Evolutionary conservation across 441 rosid species (phyloP), one percentile per base, ranked within the genome.

Genomic region (Gossypium schwendimanii): DNA sequence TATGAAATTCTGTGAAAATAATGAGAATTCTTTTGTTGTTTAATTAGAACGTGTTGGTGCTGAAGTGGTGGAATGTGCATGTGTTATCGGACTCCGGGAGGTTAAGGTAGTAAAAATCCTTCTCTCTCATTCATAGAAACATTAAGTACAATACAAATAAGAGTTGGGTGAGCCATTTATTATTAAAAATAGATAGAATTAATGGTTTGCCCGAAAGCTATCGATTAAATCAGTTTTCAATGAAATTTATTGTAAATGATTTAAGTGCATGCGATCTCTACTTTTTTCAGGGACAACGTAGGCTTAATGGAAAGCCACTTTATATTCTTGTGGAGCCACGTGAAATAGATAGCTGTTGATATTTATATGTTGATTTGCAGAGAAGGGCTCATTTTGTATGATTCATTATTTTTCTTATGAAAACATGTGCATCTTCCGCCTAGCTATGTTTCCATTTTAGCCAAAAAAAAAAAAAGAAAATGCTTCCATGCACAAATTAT

Each of bases 291-390:
- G 97, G 92, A 23, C 89, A 88, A 73, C 64, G 89, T 79, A 83
- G 89, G 87, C 93, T 94, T 73, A 81, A 88, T 45, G 98, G 97
- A 50, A 94, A 86, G 79, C 94, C 98, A 10, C 90, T 94, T n/a
- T 94, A 89, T 61, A 88, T 94, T 76, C 94, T 94, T 2, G 97
- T 94, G 65, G 98, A 90, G 88, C 98, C 98, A 7, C 90, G 94
- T 17, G 80, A 83, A 60, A 17, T 84, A 31, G 91, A 89, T 71
- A 77, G 79, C 18, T 83, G 84, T 59, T 53, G 20, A 7, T 83
- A 73, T 67, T 80, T 74, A 80, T 14, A 12, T 28, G 39, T 57
- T 69, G 84, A 80, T 57, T 53, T 54, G 78, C 47, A 44, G 75
- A 69, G 53, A 41, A 45, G 53, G 28, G 70, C 61, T 49, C 26